These are phyloP conservation scores for Aphanomyces cochlioides DNA, from an alignment of 352 stramenopile species.

Conservation along the genomic window DNA sequence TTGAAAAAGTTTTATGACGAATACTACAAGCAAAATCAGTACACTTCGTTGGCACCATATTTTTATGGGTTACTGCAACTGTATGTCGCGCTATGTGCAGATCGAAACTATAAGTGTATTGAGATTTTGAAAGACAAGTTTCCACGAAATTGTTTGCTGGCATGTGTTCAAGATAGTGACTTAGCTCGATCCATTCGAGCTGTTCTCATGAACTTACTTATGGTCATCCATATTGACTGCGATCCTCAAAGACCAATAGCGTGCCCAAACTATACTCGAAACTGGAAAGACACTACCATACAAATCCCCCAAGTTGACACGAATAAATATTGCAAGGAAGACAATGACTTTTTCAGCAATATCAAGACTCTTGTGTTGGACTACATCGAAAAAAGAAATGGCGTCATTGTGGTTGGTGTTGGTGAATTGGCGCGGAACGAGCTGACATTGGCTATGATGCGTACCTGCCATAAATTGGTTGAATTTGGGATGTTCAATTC, in stretches of 20 bases:
- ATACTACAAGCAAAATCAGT: constrained; percentile 50
- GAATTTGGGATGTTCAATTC: constrained; percentile 61
- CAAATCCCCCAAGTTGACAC: constrained; percentile 3
- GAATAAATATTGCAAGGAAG: constrained; percentile 23
- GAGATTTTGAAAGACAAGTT: constrained; percentile 64
- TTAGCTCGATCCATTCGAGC: constrained; percentile 57
- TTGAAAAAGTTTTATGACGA: constrained; percentile 58
- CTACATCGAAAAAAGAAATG: constrained; percentile 49
- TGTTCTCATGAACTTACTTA: constrained; percentile 63
- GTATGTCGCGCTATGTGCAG: constrained; percentile 62
- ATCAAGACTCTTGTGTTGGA: constrained; percentile 47
- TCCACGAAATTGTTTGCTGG: constrained; percentile 51
- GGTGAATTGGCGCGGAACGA: constrained; percentile 62
- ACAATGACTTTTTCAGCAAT: constrained; percentile 50
- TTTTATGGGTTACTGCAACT: constrained; percentile 70
- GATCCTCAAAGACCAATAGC: constrained; percentile 58
- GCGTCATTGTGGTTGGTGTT: constrained; percentile 40
- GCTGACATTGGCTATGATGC: constrained; percentile 53
- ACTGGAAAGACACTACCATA: constrained; percentile 45
- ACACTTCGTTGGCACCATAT: constrained; percentile 55
- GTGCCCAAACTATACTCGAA: constrained; percentile 63
- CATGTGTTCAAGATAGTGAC: constrained; percentile 43
- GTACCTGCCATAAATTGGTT: constrained; percentile 55
- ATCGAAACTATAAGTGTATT: constrained; percentile 78
- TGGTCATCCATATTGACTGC: constrained; percentile 66